Evolutionary conservation across 768 basidiomycete genomes (phyloP).

Genomic region (Panaeolus papilionaceus): DNA sequence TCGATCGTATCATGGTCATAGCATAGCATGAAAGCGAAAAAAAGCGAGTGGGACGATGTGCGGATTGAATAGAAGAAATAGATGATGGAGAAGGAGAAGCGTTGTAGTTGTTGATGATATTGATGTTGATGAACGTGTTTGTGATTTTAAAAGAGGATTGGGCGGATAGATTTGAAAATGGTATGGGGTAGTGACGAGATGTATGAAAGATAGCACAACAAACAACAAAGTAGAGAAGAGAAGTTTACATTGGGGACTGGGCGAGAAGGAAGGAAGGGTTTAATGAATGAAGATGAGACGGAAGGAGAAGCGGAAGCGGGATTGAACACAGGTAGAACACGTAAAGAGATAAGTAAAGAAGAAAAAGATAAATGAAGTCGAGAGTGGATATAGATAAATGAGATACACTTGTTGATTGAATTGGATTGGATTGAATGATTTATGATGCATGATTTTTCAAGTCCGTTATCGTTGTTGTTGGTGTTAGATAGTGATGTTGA

Average conservation of each 20-base stretch:
- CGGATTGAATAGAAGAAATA: background rate
- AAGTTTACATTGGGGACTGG: background rate
- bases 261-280: background rate
- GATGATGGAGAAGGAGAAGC: background rate
- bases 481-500: too few relatives aligned
- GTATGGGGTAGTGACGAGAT: background rate
- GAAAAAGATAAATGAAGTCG: background rate
- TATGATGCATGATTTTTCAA: too few relatives aligned
- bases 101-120: background rate
- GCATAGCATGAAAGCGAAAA: constrained; percentile 6
- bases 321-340: constrained; percentile 3
- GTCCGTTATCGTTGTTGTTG: too few relatives aligned
- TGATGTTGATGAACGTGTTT: background rate
- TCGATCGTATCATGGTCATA: constrained; percentile 9
- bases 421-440: background rate
- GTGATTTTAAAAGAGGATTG: background rate
- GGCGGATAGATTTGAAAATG: background rate
- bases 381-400: constrained; percentile 9
- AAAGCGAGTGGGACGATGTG: constrained; percentile 2
- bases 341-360: constrained; percentile 10
- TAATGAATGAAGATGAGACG: background rate
- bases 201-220: background rate
- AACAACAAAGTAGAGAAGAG: background rate
- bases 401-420: constrained; percentile 2
- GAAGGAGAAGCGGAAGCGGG: background rate